phyloP scores from a whole-genome alignment of 495 filamentous ascomycete species.

The Mytilinidion resinicola region DNA sequence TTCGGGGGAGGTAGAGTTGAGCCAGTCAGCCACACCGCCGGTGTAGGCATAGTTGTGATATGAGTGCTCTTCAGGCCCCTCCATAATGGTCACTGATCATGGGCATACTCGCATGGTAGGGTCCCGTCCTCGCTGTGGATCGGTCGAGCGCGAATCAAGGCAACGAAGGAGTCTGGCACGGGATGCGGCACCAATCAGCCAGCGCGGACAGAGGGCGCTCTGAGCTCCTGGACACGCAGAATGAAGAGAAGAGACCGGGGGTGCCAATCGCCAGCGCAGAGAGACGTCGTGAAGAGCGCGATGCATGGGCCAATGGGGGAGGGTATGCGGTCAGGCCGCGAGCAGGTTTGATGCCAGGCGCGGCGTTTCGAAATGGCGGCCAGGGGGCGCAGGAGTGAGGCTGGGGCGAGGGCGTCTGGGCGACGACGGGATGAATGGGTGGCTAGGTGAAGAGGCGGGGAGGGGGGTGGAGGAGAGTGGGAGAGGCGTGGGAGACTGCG shows the following conservation, averaged over 20 bases:
- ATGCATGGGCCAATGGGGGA: conserved; percentile 22
- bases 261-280: conserved; percentile 26
- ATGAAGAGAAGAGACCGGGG: conserved; percentile 25
- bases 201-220: conserved; percentile 6
- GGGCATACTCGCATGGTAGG: not conserved
- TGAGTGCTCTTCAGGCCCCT: conserved; percentile 15
- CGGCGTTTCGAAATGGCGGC: conserved; percentile 8
- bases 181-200: conserved; percentile 23
- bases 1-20: conserved; percentile 21
- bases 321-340: conserved; percentile 9
- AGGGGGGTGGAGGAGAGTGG: not conserved
- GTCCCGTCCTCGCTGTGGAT: not conserved
- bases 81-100: conserved; percentile 23
- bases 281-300: conserved; percentile 10
- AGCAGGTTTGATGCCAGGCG: conserved; percentile 12
- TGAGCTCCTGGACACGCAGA: conserved; percentile 17
- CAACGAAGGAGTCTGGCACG: not conserved
- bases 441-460: not conserved
- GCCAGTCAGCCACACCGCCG: conserved; percentile 22
- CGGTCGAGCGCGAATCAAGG: conserved; percentile 17
- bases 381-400: not conserved
- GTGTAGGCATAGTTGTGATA: conserved; percentile 23
- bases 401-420: conserved; percentile 9
- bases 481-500: conserved; percentile 1
- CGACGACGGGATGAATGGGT: not conserved